These are phyloP conservation scores for Solanum sitiens DNA, from an alignment of 257 asterid genomes.

Conservation along the genomic window DNA sequence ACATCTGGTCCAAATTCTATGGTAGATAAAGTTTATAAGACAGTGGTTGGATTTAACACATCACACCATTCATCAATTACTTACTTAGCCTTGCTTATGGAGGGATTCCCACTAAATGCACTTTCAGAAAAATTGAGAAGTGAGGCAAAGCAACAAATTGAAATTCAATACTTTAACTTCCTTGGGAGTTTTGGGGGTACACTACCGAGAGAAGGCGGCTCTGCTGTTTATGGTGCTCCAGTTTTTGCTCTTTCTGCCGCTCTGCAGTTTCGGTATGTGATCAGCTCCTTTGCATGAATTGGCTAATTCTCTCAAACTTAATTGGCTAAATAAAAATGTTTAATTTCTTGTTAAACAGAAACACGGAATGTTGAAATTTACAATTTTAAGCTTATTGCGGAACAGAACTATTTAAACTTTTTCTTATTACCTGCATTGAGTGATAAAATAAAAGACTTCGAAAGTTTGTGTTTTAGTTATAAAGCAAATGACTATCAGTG, in stretches of 20 bases:
- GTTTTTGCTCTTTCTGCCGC: slow-evolving; percentile 74
- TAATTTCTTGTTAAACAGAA: not conserved
- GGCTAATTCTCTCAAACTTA: not conserved
- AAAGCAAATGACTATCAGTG: not conserved
- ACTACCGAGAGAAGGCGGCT: slow-evolving; percentile 19
- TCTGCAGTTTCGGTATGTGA: slow-evolving; percentile 67
- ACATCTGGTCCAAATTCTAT: slow-evolving; percentile 45
- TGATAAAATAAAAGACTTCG: not conserved
- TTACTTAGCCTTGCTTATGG: slow-evolving; percentile 64
- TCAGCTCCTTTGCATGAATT: not conserved
- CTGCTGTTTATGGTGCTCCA: slow-evolving; percentile 60
- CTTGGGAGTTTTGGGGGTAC: slow-evolving; percentile 39
- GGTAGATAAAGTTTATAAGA: slow-evolving; percentile 52
- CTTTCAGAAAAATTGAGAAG: slow-evolving; percentile 63
- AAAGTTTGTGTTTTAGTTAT: not conserved
- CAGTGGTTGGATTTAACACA: slow-evolving; percentile 32
- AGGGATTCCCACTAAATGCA: slow-evolving; percentile 70
- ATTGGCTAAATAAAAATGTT: not conserved
- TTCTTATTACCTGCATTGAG: not conserved
- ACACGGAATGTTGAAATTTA: not conserved
- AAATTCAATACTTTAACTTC: slow-evolving; percentile 65
- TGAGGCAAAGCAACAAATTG: slow-evolving; percentile 47
- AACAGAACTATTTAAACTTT: not conserved
- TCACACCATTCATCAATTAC: slow-evolving; percentile 26
- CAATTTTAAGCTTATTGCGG: not conserved